phyloP scores from a whole-genome alignment of 495 filamentous ascomycete species.

The Penicillium paxilli region DNA sequence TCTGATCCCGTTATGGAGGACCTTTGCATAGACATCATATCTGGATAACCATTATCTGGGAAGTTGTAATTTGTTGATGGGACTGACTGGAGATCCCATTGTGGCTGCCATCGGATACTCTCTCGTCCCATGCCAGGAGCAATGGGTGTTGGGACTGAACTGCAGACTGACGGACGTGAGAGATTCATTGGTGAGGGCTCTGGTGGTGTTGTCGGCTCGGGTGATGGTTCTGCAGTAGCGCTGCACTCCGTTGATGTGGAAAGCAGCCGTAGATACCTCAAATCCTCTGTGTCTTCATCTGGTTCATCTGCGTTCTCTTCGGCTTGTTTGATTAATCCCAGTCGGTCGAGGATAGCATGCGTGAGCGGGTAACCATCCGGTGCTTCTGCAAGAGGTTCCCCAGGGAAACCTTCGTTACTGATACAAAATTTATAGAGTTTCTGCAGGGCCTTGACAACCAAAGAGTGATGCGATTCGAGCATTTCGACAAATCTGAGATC shows the following conservation, averaged over 20 bases:
- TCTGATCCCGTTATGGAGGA: conserved; percentile 16
- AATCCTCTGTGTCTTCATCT: conserved; percentile 40
- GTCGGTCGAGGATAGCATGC: conserved; percentile 46
- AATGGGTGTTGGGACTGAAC: conserved; percentile 20
- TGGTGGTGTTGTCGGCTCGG: conserved; percentile 41
- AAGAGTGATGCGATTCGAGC: conserved; percentile 47
- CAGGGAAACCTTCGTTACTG: conserved; percentile 46
- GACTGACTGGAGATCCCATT: conserved; percentile 35
- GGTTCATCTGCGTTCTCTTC: conserved; percentile 42
- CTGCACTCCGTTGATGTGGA: conserved; percentile 44
- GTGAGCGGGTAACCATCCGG: conserved; percentile 45
- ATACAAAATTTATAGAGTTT: conserved; percentile 46
- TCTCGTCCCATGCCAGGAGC: conserved; percentile 20
- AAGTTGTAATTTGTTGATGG: conserved; percentile 26
- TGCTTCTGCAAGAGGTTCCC: conserved; percentile 43
- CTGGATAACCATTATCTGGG: conserved; percentile 24
- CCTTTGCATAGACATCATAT: conserved; percentile 22
- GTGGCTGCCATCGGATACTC: conserved; percentile 23
- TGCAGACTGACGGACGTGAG: conserved; percentile 14
- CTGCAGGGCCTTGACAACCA: conserved; percentile 47
- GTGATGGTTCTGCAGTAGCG: conserved; percentile 42
- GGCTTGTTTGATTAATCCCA: conserved; percentile 51
- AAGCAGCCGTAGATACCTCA: conserved; percentile 38
- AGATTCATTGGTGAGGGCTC: conserved; percentile 30
- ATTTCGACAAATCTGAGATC: conserved; percentile 45